Percentiles rank a stretch among this genome's conserved stretches.
Conservation (phyloP, 371 early-diverging fungal species). For the Apophysomyces variabilis region DNA sequence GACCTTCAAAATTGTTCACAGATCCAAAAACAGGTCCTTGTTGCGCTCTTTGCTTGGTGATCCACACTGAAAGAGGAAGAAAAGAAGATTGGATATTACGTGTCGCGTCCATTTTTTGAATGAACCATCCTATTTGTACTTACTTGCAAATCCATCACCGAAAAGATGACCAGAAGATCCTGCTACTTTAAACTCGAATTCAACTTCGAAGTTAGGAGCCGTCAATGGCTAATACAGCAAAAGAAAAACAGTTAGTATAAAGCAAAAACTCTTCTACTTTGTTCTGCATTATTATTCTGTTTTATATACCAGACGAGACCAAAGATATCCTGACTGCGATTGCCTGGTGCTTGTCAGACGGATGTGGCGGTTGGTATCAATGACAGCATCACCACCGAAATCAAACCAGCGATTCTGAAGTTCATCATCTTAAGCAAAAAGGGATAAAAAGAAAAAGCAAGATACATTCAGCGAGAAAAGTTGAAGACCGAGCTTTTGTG, state of each 20-base stretch:
- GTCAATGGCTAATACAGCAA: constrained; percentile 59
- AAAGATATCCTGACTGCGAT: constrained; percentile 86
- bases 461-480: no score
- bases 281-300: no score
- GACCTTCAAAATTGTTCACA: constrained; percentile 85
- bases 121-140: constrained; percentile 40
- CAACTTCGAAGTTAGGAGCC: constrained; percentile 80
- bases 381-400: constrained; percentile 71
- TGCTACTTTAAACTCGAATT: constrained; percentile 90
- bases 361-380: constrained; percentile 76
- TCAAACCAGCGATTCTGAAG: constrained; percentile 76
- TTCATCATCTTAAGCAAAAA: constrained; percentile 56
- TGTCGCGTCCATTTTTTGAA: neutral
- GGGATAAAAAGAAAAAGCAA: neutral
- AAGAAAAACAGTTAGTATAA: no score
- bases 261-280: no score
- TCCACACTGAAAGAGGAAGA: constrained; percentile 37
- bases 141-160: constrained; percentile 97
- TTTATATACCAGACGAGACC: constrained; percentile 71
- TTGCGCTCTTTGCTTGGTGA: constrained; percentile 49
- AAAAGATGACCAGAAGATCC: constrained; percentile 69
- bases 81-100: neutral
- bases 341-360: constrained; percentile 85
- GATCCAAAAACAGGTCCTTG: constrained; percentile 92
- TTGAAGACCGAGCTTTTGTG: no score